phyloP scores from a whole-genome alignment of 257 asterid species.

The Capsicum rhomboideum region DNA sequence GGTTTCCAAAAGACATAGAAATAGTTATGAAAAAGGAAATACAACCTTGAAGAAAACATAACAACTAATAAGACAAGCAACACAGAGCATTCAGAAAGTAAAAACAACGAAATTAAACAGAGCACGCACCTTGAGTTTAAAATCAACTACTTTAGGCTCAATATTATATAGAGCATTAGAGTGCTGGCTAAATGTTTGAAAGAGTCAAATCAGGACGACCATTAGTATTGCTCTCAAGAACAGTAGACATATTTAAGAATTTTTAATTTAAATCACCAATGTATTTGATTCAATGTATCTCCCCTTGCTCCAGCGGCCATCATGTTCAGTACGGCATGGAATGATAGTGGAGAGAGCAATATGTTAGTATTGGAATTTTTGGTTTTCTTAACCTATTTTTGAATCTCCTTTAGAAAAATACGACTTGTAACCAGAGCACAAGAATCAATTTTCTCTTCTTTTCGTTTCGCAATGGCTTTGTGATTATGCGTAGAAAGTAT shows the following conservation, averaged over 20 bases:
- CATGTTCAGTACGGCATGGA: slow-evolving; percentile 36
- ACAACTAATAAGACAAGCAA: background rate
- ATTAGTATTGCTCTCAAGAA: no score
- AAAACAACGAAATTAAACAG: background rate
- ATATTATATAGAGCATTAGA: background rate
- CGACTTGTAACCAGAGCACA: background rate
- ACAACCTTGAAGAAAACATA: background rate
- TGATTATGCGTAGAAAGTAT: background rate
- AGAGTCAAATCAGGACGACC: background rate
- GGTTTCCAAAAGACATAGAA: no score
- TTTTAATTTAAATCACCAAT: slow-evolving; percentile 15
- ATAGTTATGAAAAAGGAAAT: background rate
- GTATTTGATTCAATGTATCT: slow-evolving; percentile 32
- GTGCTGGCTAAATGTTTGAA: background rate
- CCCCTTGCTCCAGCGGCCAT: slow-evolving; percentile 43
- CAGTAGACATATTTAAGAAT: background rate
- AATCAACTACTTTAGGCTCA: background rate
- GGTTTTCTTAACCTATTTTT: background rate
- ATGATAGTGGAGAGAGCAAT: slow-evolving; percentile 50
- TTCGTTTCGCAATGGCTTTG: background rate
- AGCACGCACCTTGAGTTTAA: background rate
- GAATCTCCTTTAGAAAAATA: background rate
- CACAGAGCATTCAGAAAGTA: background rate
- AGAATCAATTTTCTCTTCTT: background rate
- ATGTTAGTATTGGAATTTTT: slow-evolving; percentile 9